Base-by-base conservation (phyloP, 2,329 filamentous ascomycete genomes). In the Pestalotiopsis sp. region DNA sequence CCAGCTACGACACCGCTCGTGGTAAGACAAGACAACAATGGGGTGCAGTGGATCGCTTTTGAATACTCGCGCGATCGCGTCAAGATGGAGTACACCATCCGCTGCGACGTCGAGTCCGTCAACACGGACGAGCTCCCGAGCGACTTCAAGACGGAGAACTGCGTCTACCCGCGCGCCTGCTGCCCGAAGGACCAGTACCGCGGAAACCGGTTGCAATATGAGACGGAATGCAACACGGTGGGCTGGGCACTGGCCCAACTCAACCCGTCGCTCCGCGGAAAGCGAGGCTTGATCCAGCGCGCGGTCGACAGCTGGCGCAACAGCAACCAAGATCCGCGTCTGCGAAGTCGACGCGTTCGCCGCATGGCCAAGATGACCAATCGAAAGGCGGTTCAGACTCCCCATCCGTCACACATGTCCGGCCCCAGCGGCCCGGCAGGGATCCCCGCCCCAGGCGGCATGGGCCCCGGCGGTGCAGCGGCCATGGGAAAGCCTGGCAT, bases 41-140 rank as follows among this genome's bases (percentile, higher is more conserved):
- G 96, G 9, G 95, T 98, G 6, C 96, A 98, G 81, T 98, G 96
- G 96, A 98, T 98, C 76, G 94, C 94, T 0, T 99, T 98, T 71
- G 96, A 99, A 80, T 99, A 99, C 80, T 98, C 95, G 12, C 90
- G 95, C 70, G 95, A 99, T 78, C 89, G 95, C 61, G 95, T 98
- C 74, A 99, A 99, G 89, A 97, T 98, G 94, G 95, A 98, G 81
- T 99, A 99, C 83, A 98, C 95, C 1, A 99, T 99, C 76, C 92
- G 96, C 66, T 98, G 96, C 79, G 96, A 98, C 75, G 96, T 98
- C 23, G 96, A 98, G 83, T 98, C 95, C 0, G 94, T 99, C 71
- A 94, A 95, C 77, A 94, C 95, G 59, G 94, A 98, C 68, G 91
- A 91, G 71, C 87, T 99, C 20, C 89, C 89, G 59, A 85, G 89